Conservation (phyloP, 225 moss, liverwort and hornwort species). For the Takakia lepidozioides region DNA sequence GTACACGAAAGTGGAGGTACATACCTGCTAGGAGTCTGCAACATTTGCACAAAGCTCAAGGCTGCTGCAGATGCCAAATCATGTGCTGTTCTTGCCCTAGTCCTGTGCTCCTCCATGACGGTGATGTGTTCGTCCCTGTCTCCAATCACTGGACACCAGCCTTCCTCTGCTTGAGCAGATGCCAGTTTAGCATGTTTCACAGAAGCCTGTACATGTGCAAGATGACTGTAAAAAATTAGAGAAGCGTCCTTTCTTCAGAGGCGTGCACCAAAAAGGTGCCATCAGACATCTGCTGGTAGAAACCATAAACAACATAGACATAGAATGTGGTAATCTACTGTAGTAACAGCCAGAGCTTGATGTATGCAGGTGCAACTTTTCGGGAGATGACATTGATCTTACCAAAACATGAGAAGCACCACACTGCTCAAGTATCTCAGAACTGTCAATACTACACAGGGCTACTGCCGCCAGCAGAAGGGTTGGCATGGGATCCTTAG, state of each 20-base stretch:
- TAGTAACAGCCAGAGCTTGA: background rate
- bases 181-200: constrained; percentile 7
- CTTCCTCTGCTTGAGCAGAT: constrained; percentile 6
- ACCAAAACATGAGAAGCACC: constrained; percentile 16
- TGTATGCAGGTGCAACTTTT: background rate
- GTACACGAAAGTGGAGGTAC: no score
- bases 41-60: constrained; percentile 6
- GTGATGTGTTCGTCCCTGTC: background rate
- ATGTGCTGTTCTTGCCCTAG: constrained; percentile 4
- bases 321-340: no score
- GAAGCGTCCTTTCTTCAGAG: background rate
- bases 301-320: no score
- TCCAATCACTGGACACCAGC: constrained; percentile 4
- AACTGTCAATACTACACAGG: constrained; percentile 8
- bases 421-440: constrained; percentile 10
- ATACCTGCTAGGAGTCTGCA: constrained; percentile 6
- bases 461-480: constrained; percentile 14
- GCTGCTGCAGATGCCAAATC: constrained; percentile 5
- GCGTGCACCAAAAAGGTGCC: background rate
- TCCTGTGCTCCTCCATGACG: background rate
- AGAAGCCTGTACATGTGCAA: constrained; percentile 4
- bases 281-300: background rate
- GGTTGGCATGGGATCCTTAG: constrained; percentile 1
- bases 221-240: background rate
- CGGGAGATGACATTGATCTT: background rate